A percentile compares a stretch with the other conserved stretches of the same genome.
These are phyloP conservation scores for Knoxdaviesia capensis DNA, from an alignment of 2,329 filamentous ascomycete genomes.

Conservation along the genomic window DNA sequence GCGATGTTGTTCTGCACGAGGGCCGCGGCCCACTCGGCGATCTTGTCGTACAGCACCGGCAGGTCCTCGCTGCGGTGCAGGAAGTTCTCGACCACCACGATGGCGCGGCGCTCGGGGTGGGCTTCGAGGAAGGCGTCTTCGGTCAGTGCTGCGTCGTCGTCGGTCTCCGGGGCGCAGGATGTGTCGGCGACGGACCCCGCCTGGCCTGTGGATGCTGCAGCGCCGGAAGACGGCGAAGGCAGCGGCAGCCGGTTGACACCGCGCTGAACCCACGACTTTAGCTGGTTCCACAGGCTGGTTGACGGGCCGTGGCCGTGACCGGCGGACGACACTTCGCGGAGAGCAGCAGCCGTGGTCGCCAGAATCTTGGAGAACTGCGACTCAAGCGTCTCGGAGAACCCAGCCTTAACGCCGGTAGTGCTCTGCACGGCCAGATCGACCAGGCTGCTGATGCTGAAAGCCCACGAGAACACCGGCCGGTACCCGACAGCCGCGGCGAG, in stretches of 20 bases:
- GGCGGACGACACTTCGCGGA: constrained; percentile 54
- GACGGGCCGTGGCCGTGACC: constrained; percentile 18
- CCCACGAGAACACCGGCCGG: constrained; percentile 84
- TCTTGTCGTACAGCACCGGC: constrained; percentile 49
- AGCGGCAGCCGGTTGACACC: no score
- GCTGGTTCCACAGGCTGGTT: no score
- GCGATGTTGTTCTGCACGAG: constrained; percentile 75
- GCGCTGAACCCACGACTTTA: no score
- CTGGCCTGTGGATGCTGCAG: no score
- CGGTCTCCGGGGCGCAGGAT: constrained; percentile 15
- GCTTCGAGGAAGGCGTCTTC: constrained; percentile 82
- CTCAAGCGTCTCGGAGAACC: constrained; percentile 84
- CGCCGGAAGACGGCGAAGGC: no score
- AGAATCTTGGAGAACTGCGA: constrained; percentile 78
- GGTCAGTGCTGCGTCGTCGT: constrained; percentile 45
- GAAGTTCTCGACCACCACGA: constrained; percentile 86
- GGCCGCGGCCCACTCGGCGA: constrained; percentile 76
- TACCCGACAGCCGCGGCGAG: constrained; percentile 76
- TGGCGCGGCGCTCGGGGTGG: constrained; percentile 63
- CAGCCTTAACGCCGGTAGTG: constrained; percentile 83
- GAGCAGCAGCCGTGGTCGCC: constrained; percentile 59
- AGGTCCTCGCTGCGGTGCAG: constrained; percentile 53
- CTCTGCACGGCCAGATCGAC: constrained; percentile 84
- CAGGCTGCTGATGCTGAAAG: constrained; percentile 84
- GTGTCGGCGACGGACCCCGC: no score